Conservation (phyloP, 2,329 filamentous ascomycete species). For the Fusarium succisae region DNA sequence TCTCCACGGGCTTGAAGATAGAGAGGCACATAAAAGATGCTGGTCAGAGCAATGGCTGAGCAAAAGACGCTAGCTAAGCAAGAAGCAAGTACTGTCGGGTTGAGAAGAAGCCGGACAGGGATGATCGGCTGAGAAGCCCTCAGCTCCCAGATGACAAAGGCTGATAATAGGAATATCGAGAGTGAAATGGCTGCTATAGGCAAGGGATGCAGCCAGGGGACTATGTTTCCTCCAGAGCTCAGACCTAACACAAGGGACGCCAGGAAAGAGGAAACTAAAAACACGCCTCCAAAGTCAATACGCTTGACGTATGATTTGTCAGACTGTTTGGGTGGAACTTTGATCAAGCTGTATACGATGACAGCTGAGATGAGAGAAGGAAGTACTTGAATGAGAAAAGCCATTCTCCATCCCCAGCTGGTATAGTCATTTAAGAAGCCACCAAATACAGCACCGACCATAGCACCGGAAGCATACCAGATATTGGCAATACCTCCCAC, state of each 20-base stretch:
- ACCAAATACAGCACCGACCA: constrained; percentile 4
- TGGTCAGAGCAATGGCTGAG: constrained; percentile 78
- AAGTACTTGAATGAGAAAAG: neutral
- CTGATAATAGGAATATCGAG: constrained; percentile 63
- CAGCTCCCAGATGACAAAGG: constrained; percentile 72
- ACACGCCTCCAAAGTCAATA: constrained; percentile 77
- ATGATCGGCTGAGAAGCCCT: constrained; percentile 76
- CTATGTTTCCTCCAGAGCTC: constrained; percentile 77
- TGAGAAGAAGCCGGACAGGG: constrained; percentile 74
- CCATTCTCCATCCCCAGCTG: neutral
- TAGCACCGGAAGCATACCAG: neutral
- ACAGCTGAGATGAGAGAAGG: neutral
- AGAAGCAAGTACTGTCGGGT: constrained; percentile 75
- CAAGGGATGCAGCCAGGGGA: constrained; percentile 78
- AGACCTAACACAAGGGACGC: constrained; percentile 76
- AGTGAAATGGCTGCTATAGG: constrained; percentile 71
- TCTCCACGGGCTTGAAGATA: constrained; percentile 78
- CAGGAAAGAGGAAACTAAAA: constrained; percentile 67
- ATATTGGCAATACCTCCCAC: neutral
- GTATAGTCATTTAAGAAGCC: neutral
- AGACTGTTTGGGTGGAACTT: constrained; percentile 73
- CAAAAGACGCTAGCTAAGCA: constrained; percentile 78
- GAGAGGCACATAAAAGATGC: constrained; percentile 62
- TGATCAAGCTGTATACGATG: neutral
- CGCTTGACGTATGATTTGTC: constrained; percentile 71